Percentiles rank a stretch among this genome's conserved stretches.
These are phyloP conservation scores for Stevia rebaudiana DNA, from an alignment of 140 eudicot species.

Conservation along the genomic window DNA sequence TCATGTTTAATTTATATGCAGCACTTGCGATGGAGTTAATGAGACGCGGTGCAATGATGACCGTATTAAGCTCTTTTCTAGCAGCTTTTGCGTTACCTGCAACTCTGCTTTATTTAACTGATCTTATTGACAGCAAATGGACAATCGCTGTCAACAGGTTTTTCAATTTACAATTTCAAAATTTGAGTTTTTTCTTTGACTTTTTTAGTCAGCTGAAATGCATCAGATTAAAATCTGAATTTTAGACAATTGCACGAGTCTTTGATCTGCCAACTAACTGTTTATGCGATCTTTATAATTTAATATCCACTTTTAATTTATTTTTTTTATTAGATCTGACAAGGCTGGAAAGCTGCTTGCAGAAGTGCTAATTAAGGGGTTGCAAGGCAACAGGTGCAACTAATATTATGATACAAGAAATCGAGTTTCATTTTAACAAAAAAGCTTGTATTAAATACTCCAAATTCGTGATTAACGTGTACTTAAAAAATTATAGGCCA, in stretches of 20 bases:
- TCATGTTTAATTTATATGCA: conserved; percentile 33
- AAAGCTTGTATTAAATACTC: not conserved
- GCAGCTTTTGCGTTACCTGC: conserved; percentile 98
- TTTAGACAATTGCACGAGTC: conserved; percentile 4
- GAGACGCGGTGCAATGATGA: conserved; percentile 97
- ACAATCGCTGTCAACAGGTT: conserved; percentile 92
- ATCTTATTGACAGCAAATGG: conserved; percentile 94
- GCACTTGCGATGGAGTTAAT: conserved; percentile 74
- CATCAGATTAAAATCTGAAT: not conserved
- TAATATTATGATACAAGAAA: not conserved
- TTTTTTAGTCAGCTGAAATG: not conserved
- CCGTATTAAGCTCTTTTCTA: conserved; percentile 70
- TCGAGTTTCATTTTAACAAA: not conserved
- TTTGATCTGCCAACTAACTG: not conserved
- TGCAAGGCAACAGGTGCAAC: conserved; percentile 84
- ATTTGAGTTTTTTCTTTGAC: not conserved
- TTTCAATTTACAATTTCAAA: conserved; percentile 15
- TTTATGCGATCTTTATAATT: not conserved
- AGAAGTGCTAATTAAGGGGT: conserved; percentile 75
- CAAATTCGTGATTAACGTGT: not conserved
- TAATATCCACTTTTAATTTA: conserved; percentile 4
- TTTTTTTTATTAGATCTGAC: conserved; percentile 54
- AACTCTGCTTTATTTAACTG: conserved; percentile 60
- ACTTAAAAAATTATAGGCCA: conserved; percentile 57
- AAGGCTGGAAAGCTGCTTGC: conserved; percentile 98